Evolutionary conservation across 441 rosid genomes (phyloP).

Genomic region (Breynia disticha): DNA sequence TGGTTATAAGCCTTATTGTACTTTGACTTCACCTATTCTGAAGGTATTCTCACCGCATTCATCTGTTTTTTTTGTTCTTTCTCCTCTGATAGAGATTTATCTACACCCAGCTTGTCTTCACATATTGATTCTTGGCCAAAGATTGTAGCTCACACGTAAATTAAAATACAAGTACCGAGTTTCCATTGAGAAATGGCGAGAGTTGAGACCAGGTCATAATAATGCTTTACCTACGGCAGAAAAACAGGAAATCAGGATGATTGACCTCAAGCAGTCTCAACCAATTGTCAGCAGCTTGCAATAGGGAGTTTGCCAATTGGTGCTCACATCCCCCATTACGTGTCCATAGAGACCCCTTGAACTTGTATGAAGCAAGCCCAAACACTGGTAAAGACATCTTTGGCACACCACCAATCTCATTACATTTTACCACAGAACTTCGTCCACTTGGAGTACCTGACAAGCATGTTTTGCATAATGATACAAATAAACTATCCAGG

Average conservation of each 20-base stretch:
- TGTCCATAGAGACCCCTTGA: conserved; percentile 62
- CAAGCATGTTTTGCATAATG: conserved; percentile 7
- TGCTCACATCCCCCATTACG: conserved; percentile 27
- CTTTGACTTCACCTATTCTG: too few species aligned
- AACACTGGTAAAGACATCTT: conserved; percentile 46
- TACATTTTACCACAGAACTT: conserved; percentile 17
- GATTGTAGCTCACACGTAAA: too few species aligned
- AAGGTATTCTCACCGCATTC: too few species aligned
- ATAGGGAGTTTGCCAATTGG: conserved; percentile 35
- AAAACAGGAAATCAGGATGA: conserved; percentile 74
- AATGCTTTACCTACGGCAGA: conserved; percentile 31
- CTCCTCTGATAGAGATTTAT: too few species aligned
- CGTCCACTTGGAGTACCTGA: conserved; percentile 28
- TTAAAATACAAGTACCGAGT: conserved; percentile 5
- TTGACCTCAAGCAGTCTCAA: conserved; percentile 37
- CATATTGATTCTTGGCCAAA: too few species aligned
- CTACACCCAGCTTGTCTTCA: too few species aligned
- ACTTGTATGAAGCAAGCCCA: conserved; percentile 70
- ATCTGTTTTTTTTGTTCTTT: too few species aligned
- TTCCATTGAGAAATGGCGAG: conserved; percentile 13
- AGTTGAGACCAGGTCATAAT: conserved; percentile 10
- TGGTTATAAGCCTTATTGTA: too few species aligned
- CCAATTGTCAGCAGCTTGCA: conserved; percentile 47
- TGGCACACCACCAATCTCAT: conserved; percentile 29
- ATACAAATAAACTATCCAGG: background rate